These are phyloP conservation scores for Amoebophrya sp. DNA, from an alignment of 169 alveolate species.

Conservation along the genomic window DNA sequence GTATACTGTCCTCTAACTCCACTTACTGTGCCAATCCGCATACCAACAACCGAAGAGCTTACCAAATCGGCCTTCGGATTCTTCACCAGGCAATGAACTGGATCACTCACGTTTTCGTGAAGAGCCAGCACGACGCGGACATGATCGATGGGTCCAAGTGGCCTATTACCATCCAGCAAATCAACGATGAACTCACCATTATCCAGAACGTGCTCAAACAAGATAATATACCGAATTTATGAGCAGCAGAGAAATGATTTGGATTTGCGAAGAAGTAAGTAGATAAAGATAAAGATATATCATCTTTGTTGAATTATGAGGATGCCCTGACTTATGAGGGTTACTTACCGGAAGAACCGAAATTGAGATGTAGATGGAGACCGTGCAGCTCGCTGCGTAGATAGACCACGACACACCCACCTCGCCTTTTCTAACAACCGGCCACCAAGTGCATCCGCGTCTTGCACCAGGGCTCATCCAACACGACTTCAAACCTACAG, in stretches of 20 bases:
- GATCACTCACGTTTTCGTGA: slow-evolving; percentile 28
- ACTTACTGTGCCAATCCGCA: background rate
- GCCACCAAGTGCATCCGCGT: background rate
- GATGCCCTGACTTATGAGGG: too few species aligned
- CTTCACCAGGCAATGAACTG: slow-evolving; percentile 30
- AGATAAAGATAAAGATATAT: too few species aligned
- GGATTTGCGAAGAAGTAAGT: too few species aligned
- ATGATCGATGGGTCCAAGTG: slow-evolving; percentile 23
- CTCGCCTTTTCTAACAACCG: too few species aligned
- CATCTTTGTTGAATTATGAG: too few species aligned
- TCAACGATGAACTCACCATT: slow-evolving; percentile 26
- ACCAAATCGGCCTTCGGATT: slow-evolving; percentile 11
- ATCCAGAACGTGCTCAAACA: slow-evolving; percentile 19
- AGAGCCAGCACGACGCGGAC: slow-evolving; percentile 24
- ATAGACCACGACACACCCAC: too few species aligned
- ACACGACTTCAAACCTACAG: background rate
- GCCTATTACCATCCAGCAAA: slow-evolving; percentile 34
- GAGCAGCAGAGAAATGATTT: too few species aligned
- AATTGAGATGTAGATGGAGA: too few species aligned
- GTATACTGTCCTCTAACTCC: too few species aligned
- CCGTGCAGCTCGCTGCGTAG: too few species aligned
- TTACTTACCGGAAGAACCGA: too few species aligned
- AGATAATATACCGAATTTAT: background rate
- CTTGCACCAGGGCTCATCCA: background rate
- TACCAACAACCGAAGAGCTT: background rate